Evolutionary conservation across 2,329 filamentous ascomycete genomes (phyloP).

Genomic region (Botrytis deweyae): DNA sequence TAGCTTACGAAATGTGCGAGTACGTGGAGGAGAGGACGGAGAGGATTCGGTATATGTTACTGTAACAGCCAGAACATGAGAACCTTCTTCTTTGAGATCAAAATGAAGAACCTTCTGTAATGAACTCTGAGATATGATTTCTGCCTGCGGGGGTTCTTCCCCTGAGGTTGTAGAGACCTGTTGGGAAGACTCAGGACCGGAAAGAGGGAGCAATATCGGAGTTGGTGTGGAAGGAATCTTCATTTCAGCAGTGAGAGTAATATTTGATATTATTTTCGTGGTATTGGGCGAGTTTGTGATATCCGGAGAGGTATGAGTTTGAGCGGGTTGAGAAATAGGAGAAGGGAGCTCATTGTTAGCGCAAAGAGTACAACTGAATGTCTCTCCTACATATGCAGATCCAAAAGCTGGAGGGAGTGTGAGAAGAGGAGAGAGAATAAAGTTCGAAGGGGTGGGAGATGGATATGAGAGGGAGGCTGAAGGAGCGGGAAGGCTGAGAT

Average conservation of each 20-base stretch:
- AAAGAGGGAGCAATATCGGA: slow-evolving; percentile 66
- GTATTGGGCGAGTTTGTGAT: slow-evolving; percentile 34
- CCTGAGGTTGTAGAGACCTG: slow-evolving; percentile 13
- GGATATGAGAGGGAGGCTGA: slow-evolving; percentile 75
- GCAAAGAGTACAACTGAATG: slow-evolving; percentile 90
- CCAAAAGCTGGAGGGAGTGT: slow-evolving; percentile 90
- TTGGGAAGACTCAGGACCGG: slow-evolving; percentile 13
- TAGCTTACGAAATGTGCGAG: slow-evolving; percentile 83
- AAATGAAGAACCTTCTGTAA: slow-evolving; percentile 81
- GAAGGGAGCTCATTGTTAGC: slow-evolving; percentile 79
- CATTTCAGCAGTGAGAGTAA: slow-evolving; percentile 88
- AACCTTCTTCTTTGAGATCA: slow-evolving; percentile 90
- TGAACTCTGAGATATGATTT: not conserved
- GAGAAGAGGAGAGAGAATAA: slow-evolving; percentile 61
- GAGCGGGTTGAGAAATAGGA: not conserved
- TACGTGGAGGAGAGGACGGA: slow-evolving; percentile 48
- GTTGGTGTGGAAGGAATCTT: slow-evolving; percentile 70
- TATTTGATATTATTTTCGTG: slow-evolving; percentile 62
- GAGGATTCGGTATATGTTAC: slow-evolving; percentile 90
- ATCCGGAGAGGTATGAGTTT: not conserved
- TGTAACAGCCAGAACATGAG: slow-evolving; percentile 88
- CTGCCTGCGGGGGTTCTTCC: not conserved
- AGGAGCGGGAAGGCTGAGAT: slow-evolving; percentile 25
- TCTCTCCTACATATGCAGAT: slow-evolving; percentile 92
- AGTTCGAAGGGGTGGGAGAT: slow-evolving; percentile 43